Evolutionary conservation across 345 rosid species (phyloP).

Genomic region (Arabidopsis thaliana): DNA sequence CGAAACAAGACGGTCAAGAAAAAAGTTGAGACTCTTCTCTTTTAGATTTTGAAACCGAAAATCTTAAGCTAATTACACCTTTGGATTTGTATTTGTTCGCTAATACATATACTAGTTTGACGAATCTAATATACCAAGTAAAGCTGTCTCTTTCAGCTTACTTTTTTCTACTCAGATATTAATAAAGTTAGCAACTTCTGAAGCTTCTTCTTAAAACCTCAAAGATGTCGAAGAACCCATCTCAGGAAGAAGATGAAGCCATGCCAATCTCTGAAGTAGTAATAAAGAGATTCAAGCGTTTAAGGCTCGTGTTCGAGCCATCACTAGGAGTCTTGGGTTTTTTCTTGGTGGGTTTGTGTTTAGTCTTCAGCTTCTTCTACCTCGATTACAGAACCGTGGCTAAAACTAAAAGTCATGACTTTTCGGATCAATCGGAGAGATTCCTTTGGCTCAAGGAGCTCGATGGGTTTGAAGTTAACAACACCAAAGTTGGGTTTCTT

Average conservation of each 20-base stretch:
- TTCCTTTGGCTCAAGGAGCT: constrained; percentile 63
- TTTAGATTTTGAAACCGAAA: constrained; percentile 7
- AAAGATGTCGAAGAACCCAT: constrained; percentile 54
- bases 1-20: constrained; percentile 41
- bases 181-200: constrained; percentile 40
- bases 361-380: constrained; percentile 72
- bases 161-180: constrained; percentile 31
- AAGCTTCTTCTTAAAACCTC: constrained; percentile 1
- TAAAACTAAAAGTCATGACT: constrained; percentile 51
- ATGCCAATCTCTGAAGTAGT: constrained; percentile 48
- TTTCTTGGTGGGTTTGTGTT: constrained; percentile 60
- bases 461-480: constrained; percentile 42
- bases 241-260: constrained; percentile 53
- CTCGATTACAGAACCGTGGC: constrained; percentile 62
- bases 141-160: constrained; percentile 25
- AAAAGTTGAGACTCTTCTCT: constrained; percentile 17
- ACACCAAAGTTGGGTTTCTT: constrained; percentile 62
- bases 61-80: not conserved
- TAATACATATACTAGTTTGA: not conserved
- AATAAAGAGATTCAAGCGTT: constrained; percentile 67
- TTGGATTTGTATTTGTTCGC: constrained; percentile 1
- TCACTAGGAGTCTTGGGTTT: constrained; percentile 72
- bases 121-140: constrained; percentile 17
- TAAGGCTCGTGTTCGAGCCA: constrained; percentile 64
- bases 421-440: constrained; percentile 62